Conservation (phyloP, 345 rosid genomes). For the Salix purpurea region DNA sequence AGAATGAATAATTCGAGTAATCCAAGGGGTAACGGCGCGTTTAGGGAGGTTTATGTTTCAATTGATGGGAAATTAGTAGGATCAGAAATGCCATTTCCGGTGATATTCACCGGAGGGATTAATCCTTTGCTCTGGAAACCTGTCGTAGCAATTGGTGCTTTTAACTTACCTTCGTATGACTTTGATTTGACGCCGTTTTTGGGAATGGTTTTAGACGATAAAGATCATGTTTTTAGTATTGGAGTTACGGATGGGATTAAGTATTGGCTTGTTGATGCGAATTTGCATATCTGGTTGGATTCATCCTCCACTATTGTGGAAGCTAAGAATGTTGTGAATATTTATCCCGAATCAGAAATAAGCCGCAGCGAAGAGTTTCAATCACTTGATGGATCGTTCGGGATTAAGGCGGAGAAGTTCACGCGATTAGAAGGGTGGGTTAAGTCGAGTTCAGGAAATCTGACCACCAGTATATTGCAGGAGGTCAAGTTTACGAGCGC, state of each 20-base stretch:
- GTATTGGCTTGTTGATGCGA: slow-evolving; percentile 82
- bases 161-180: slow-evolving; percentile 72
- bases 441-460: slow-evolving; percentile 52
- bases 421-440: slow-evolving; percentile 65
- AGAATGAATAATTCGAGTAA: slow-evolving; percentile 50
- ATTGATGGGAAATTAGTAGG: slow-evolving; percentile 66
- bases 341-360: slow-evolving; percentile 30
- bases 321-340: slow-evolving; percentile 34
- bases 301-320: slow-evolving; percentile 23
- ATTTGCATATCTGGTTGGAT: slow-evolving; percentile 77
- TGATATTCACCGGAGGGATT: slow-evolving; percentile 76
- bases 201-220: slow-evolving; percentile 57
- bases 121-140: slow-evolving; percentile 90
- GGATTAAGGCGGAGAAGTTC: slow-evolving; percentile 45
- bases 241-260: slow-evolving; percentile 57
- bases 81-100: slow-evolving; percentile 74
- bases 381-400: slow-evolving; percentile 60
- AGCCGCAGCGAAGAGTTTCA: slow-evolving; percentile 32
- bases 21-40: slow-evolving; percentile 64
- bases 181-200: slow-evolving; percentile 68
- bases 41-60: slow-evolving; percentile 57
- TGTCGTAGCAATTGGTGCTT: slow-evolving; percentile 67
- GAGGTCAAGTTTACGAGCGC: slow-evolving; percentile 36
- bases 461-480: slow-evolving; percentile 48
- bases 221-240: slow-evolving; percentile 49